Evolutionary conservation across 768 basidiomycete species (phyloP).

Genomic region (Boletus rubescentipes): DNA sequence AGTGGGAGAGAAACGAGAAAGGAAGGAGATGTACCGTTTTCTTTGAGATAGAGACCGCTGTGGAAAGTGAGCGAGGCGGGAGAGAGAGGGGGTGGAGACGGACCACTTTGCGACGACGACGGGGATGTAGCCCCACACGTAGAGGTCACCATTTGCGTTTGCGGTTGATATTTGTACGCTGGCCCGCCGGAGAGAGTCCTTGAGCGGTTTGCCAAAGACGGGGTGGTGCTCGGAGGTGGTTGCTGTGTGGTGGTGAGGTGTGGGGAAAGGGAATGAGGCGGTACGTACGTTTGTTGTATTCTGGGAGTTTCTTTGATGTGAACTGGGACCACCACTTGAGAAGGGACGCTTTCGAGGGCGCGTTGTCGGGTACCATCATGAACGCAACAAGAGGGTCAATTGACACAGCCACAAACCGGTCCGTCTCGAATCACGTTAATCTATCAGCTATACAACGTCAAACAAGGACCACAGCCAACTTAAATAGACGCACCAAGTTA

Average conservation of each 20-base stretch:
- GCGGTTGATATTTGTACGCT: constrained; percentile 93
- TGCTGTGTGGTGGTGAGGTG: constrained; percentile 8
- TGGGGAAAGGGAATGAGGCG: fast-evolving
- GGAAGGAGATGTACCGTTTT: constrained; percentile 60
- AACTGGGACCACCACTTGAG: constrained; percentile 86
- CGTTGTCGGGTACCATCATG: constrained; percentile 31
- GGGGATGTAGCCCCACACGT: constrained; percentile 93
- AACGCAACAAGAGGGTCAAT: background rate
- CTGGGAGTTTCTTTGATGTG: constrained; percentile 57
- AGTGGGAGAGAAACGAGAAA: background rate
- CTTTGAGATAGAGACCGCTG: constrained; percentile 92
- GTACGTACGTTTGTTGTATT: constrained; percentile 41
- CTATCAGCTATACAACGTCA: no score
- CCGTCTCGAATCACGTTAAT: no score
- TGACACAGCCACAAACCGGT: constrained; percentile 20
- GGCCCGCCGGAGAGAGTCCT: constrained; percentile 81
- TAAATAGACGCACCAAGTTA: no score
- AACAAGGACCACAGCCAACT: no score
- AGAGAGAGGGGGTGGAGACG: constrained; percentile 24
- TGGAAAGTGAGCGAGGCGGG: constrained; percentile 4
- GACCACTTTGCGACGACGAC: constrained; percentile 98
- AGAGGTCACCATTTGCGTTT: constrained; percentile 75
- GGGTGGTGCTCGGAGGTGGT: constrained; percentile 40
- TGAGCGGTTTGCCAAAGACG: constrained; percentile 86
- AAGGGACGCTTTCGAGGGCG: constrained; percentile 54